These are phyloP conservation scores for Globisporangium yorkense DNA, from an alignment of 352 stramenopile species.

Conservation along the genomic window DNA sequence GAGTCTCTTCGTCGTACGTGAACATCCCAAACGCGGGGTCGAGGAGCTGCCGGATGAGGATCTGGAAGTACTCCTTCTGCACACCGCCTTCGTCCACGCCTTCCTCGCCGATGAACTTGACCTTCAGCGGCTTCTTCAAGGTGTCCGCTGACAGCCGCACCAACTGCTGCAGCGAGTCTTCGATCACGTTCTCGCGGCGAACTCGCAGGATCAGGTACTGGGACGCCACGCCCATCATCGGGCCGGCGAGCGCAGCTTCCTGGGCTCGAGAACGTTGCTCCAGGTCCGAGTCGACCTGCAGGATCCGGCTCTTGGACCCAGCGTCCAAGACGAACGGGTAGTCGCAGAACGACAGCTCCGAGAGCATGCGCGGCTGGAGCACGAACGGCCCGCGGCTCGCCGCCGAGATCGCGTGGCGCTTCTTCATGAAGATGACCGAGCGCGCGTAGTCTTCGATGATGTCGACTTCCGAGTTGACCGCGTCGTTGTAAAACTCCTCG, in stretches of 20 bases:
- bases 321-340: constrained; percentile 77
- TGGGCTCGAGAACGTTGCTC: constrained; percentile 57
- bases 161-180: constrained; percentile 68
- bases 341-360: constrained; percentile 78
- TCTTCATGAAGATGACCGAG: constrained; percentile 71
- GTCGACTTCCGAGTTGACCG: constrained; percentile 78
- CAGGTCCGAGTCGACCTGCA: constrained; percentile 74
- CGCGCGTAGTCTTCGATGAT: constrained; percentile 71
- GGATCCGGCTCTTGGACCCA: constrained; percentile 67
- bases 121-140: constrained; percentile 76
- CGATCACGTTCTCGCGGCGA: constrained; percentile 65
- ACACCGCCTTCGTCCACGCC: constrained; percentile 77
- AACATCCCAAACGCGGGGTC: constrained; percentile 80
- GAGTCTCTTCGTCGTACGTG: constrained; percentile 67
- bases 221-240: constrained; percentile 24
- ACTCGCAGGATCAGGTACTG: constrained; percentile 67
- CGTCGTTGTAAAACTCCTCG: constrained; percentile 80
- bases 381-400: constrained; percentile 14
- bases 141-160: constrained; percentile 53
- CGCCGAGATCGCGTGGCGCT: constrained; percentile 21
- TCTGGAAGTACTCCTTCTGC: constrained; percentile 83
- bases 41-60: constrained; percentile 64
- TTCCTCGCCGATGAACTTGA: constrained; percentile 83
- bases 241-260: constrained; percentile 41
- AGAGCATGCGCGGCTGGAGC: constrained; percentile 53